Evolutionary conservation across 2,329 filamentous ascomycete genomes (phyloP), one percentile per base, ranked within the genome.

Genomic region (Pseudopithomyces chartarum): DNA sequence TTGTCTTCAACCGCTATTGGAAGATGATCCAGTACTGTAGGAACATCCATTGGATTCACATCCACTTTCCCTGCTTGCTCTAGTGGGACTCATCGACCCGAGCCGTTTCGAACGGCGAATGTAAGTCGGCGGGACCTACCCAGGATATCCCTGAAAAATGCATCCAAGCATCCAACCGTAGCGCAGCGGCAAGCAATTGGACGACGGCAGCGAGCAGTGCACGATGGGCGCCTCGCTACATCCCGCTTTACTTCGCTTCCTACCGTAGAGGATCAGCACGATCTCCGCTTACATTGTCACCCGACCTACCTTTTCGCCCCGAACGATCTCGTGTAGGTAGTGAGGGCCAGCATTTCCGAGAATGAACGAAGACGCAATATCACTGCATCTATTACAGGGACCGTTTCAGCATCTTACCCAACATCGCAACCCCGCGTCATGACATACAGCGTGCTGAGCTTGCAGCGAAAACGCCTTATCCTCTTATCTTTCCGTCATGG

Each of bases 401-500:
- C 12, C 20, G 15, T 46, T n/a, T 23, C 29, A 36, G 33, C 50
- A 23, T 32, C 19, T 36, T 52, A 17, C 20, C 17, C 49, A 29
- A 49, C 48, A 20, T 42, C 29, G 19, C 52, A 40, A 29, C n/a
- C 42, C 43, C 23, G n/a, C 38, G 17, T 20, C 42, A 33, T 36
- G 42, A 47, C 44, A 43, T 32, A 52, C 34, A 54, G 33, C 53
- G 34, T 45, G 23, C 38, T 55, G 38, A 52, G 43, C 50, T 52
- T 36, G 36, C 43, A 52, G 22, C 36, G 45, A 58, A 43, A 12
- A 56, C 56, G 58, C 55, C 60, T 60, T 60, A 59, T 56, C 44
- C 44, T 55, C 56, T 65, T 63, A 60, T 64, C 62, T 57, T 53
- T 32, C 26, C 38, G 40, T 57, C 44, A 59, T 58, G 23, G 29